Evolutionary conservation across 805 yeast species (phyloP), one percentile per base, ranked within the genome.

Genomic region (Isabelozyma pseudorhagii): DNA sequence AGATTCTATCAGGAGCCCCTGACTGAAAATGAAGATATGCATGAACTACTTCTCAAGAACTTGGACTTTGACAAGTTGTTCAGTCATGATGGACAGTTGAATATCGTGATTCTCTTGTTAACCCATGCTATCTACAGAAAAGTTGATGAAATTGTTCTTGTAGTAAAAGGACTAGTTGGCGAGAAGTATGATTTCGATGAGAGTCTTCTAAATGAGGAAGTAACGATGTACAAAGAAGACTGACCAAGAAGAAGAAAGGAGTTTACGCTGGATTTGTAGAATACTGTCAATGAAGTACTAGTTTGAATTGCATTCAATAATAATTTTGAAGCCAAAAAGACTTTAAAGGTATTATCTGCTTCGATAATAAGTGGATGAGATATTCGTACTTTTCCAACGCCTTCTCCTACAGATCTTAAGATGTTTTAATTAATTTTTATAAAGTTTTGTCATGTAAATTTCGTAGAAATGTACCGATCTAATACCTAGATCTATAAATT

Each of bases 101-200:
- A 58, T 36, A 59, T 64, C 4, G 66, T 68, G 4, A 54, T 65
- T 2, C 54, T 68, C 29, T 49, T 68, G 36, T 52, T 66, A 38
- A 58, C 60, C 5, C 74, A 69, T 50, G 48, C 67, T 51, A 62
- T 66, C 3, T 69, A 67, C 45, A 55, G 58, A 40, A 54, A 64
- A 18, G 44, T 68, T 3, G 74, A 69, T 52, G 66, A 65, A 47
- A 57, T 62, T 4, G 62, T 64, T 44, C 48, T 68, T 7, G 50
- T 60, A 13, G 60, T 64, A 27, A 69, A 68, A 45, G 57, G 63
- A 7, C 55, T 69, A 42, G 74, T 69, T 9, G 73, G 74, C 10
- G 74, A 69, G 44, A 62, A 62, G 50, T 69, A 61, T 46, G 68
- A 64, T 51, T 56, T 58, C 28, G 53, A 55, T 17, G 55, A 51